phyloP scores from a whole-genome alignment of 768 basidiomycete genomes.

The Chalciporus sphaerocephalus region DNA sequence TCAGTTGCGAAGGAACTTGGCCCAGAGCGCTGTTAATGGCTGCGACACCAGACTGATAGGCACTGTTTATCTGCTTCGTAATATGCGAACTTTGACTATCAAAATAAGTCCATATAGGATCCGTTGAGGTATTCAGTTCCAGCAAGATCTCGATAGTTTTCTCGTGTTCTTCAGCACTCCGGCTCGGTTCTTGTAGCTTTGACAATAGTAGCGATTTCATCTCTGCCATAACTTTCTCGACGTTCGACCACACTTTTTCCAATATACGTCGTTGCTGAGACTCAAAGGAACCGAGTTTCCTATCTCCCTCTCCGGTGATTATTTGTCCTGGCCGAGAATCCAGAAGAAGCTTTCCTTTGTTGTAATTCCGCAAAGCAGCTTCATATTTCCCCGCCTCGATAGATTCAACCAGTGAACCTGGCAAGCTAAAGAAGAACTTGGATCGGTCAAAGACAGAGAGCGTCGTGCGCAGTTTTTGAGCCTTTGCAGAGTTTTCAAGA shows the following conservation, averaged over 20 bases:
- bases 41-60: slow-evolving; percentile 50
- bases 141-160: slow-evolving; percentile 95
- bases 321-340: slow-evolving; percentile 87
- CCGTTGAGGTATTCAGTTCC: slow-evolving; percentile 81
- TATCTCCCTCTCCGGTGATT: slow-evolving; percentile 64
- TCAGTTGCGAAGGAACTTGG: slow-evolving; percentile 34
- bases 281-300: slow-evolving; percentile 43
- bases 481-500: slow-evolving; percentile 91
- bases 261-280: slow-evolving; percentile 89
- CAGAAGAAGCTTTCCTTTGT: slow-evolving; percentile 89
- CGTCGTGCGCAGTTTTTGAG: slow-evolving; percentile 86
- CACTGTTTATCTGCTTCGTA: slow-evolving; percentile 65
- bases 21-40: slow-evolving; percentile 50
- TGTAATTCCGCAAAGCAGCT: slow-evolving; percentile 90
- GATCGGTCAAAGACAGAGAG: slow-evolving; percentile 94
- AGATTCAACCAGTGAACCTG: slow-evolving; percentile 80
- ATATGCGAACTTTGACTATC: slow-evolving; percentile 91
- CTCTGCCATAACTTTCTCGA: slow-evolving; percentile 91
- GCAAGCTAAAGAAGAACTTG: slow-evolving; percentile 99
- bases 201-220: slow-evolving; percentile 74
- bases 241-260: slow-evolving; percentile 93
- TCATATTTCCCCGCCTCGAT: slow-evolving; percentile 93
- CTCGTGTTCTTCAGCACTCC: slow-evolving; percentile 90
- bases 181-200: slow-evolving; percentile 75
- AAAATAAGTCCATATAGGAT: slow-evolving; percentile 94